Conservation (phyloP, 106 monocot genomes). For the Dendrobium officinale region DNA sequence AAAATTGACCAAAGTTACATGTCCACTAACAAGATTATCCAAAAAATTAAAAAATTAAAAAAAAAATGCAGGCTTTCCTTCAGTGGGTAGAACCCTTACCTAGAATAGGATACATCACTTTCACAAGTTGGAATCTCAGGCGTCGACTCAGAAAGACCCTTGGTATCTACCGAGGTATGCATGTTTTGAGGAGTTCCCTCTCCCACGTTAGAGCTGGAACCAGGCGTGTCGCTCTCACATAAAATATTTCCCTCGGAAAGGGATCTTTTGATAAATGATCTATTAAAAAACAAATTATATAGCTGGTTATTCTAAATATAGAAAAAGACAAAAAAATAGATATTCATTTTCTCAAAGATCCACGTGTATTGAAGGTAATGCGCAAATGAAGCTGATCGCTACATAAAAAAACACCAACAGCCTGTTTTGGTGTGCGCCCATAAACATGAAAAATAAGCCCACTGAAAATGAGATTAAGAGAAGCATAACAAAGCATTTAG, state of each 20-base stretch:
- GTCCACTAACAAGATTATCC: too few relatives aligned
- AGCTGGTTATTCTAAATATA: background rate
- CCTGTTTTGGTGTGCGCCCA: background rate
- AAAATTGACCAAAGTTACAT: too few relatives aligned
- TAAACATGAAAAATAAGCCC: background rate
- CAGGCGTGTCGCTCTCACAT: slow-evolving; percentile 26
- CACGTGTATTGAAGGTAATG: background rate
- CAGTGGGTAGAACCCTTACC: slow-evolving; percentile 21
- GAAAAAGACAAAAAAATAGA: background rate
- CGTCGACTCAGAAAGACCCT: slow-evolving; percentile 47
- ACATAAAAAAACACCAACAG: too few relatives aligned
- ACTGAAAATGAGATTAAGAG: background rate
- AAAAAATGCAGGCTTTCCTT: background rate
- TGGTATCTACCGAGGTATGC: slow-evolving; percentile 14
- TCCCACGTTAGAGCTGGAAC: slow-evolving; percentile 19
- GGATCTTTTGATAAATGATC: slow-evolving; percentile 79
- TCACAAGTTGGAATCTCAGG: slow-evolving; percentile 57
- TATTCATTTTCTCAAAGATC: background rate
- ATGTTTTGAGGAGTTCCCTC: slow-evolving; percentile 19
- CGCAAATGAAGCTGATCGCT: background rate
- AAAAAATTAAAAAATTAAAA: too few relatives aligned
- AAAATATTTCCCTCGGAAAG: slow-evolving; percentile 80
- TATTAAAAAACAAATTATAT: slow-evolving; percentile 20
- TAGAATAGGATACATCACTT: slow-evolving; percentile 46
- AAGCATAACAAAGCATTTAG: slow-evolving; percentile 2